A percentile compares a stretch with the other conserved stretches of the same genome.
Evolutionary conservation across 2,329 filamentous ascomycete genomes (phyloP).

Genomic region (Claviceps spartinae): DNA sequence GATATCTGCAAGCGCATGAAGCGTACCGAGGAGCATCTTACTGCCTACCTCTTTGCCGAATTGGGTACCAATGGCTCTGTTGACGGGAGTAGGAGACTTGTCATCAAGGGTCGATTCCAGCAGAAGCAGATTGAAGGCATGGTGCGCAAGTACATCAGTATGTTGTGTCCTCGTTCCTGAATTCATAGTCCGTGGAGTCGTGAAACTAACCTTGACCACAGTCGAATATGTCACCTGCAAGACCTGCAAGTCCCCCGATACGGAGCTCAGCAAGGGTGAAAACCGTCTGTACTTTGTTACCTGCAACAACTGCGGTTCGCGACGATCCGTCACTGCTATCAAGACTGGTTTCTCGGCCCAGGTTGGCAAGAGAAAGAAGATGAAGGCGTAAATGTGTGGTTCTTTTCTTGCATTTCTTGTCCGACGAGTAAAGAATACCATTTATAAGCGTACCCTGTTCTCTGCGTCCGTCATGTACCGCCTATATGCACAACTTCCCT

Average conservation of each 20-base stretch:
- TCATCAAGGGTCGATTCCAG: constrained; percentile 99
- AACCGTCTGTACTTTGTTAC: constrained; percentile 99
- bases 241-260: constrained; percentile 89
- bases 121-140: constrained; percentile 99
- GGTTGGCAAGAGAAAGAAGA: constrained; percentile 96
- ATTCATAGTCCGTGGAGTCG: not conserved
- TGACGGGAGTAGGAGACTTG: constrained; percentile 79
- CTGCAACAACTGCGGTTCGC: constrained; percentile 69
- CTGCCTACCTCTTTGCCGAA: constrained; percentile 91
- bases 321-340: constrained; percentile 90
- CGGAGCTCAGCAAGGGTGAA: constrained; percentile 95
- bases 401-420: not conserved
- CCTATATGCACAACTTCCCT: not conserved
- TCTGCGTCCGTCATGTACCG: not conserved
- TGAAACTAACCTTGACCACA: constrained; percentile 15
- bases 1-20: constrained; percentile 99
- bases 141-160: constrained; percentile 85
- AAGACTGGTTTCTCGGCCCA: constrained; percentile 99
- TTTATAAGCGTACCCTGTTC: not conserved
- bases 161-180: constrained; percentile 19
- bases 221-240: constrained; percentile 99
- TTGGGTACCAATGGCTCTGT: constrained; percentile 94
- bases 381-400: constrained; percentile 51
- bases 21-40: constrained; percentile 94
- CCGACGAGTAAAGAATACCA: not conserved